Conservation (phyloP, 352 stramenopile genomes). For the Albugo laibachii region DNA sequence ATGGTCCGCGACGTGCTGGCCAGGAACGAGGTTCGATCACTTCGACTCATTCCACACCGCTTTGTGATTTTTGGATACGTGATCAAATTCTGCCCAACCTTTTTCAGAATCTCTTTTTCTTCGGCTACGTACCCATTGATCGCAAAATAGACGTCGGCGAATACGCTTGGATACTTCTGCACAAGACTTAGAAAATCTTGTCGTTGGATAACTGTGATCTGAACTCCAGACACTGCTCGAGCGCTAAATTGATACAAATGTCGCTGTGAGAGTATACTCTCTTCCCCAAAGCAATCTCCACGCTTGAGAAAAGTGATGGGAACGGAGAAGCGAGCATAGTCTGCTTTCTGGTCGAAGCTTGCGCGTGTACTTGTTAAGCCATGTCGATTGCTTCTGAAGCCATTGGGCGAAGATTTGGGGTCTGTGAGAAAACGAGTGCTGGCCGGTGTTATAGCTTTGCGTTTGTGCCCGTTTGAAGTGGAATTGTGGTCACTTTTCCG, state of each 20-base stretch:
- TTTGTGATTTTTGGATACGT: neutral
- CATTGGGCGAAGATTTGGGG: neutral
- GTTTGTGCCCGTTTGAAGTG: neutral
- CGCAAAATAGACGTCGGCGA: neutral
- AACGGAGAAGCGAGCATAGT: constrained; percentile 4
- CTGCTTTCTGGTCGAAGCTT: neutral
- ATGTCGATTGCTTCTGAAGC: neutral
- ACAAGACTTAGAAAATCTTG: neutral
- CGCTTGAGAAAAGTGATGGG: constrained; percentile 26
- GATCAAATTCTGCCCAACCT: neutral
- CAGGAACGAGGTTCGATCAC: neutral
- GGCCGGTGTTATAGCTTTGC: neutral
- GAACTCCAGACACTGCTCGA: neutral
- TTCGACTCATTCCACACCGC: neutral
- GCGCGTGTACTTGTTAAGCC: neutral
- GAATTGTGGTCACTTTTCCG: too few relatives aligned
- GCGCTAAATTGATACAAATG: neutral
- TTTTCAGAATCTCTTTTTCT: neutral
- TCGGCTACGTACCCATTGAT: neutral
- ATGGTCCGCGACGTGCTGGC: neutral
- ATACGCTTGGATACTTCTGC: neutral
- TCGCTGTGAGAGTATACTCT: neutral
- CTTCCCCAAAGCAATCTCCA: neutral
- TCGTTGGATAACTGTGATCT: neutral
- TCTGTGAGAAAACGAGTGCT: neutral